Conservation (phyloP, 2,329 filamentous ascomycete species). For the Talaromyces sp. region DNA sequence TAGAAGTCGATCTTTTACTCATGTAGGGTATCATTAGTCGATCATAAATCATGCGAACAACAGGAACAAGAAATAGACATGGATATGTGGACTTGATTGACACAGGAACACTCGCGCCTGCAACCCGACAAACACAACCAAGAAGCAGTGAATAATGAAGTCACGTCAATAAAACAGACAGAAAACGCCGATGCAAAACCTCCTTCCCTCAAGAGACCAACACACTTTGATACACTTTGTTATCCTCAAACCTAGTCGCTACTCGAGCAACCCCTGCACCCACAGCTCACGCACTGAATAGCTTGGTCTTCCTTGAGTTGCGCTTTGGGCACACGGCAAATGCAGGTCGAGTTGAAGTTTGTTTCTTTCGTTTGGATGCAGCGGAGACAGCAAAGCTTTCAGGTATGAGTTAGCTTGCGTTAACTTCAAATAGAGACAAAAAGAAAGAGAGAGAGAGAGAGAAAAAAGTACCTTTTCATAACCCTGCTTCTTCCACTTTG, state of each 20-base stretch:
- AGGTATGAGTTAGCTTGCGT: not conserved
- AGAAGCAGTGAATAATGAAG: not conserved
- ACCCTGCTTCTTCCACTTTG: slow-evolving; percentile 99
- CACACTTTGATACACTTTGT: slow-evolving; percentile 14
- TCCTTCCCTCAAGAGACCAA: not conserved
- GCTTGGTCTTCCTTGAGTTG: slow-evolving; percentile 86
- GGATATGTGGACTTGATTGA: not conserved
- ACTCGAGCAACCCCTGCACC: slow-evolving; percentile 84
- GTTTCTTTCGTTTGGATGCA: slow-evolving; percentile 99
- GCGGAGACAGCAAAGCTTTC: slow-evolving; percentile 80
- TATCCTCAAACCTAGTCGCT: slow-evolving; percentile 56
- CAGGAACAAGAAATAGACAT: not conserved
- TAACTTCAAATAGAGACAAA: too few species aligned
- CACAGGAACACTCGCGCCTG: too few species aligned
- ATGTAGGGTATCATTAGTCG: not conserved
- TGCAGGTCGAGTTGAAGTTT: slow-evolving; percentile 96
- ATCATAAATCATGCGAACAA: not conserved
- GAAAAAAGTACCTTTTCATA: slow-evolving; percentile 78
- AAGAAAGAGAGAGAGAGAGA: not conserved
- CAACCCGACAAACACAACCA: not conserved
- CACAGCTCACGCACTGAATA: slow-evolving; percentile 91
- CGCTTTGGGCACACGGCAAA: slow-evolving; percentile 87
- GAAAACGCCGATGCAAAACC: not conserved
- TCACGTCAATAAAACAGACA: not conserved
- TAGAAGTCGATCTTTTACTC: not conserved